A percentile compares a stretch with the other conserved stretches of the same genome.
Conservation (phyloP, 2,329 filamentous ascomycete genomes). For the Colletotrichum horii region DNA sequence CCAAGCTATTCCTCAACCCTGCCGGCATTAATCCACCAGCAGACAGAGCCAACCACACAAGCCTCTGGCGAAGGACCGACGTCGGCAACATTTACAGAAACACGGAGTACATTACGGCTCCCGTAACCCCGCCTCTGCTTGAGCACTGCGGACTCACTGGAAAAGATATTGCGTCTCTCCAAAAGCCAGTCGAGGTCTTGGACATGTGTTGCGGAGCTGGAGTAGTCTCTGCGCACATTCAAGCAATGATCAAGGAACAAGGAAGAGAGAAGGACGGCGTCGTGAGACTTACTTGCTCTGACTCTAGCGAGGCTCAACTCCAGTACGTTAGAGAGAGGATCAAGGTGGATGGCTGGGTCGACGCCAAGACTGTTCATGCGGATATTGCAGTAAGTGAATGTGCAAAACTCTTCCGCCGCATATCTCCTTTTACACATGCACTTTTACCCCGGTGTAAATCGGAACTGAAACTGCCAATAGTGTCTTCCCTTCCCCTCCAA, state of each 20-base stretch:
- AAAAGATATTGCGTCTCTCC: background rate
- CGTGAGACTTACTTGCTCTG: background rate
- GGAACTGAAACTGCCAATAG: background rate
- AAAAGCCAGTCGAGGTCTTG: background rate
- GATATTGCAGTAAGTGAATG: background rate
- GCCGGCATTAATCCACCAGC: background rate
- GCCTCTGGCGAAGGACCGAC: background rate
- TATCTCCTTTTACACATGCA: background rate
- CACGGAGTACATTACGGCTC: background rate
- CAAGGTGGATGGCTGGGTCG: background rate
- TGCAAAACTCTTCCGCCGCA: background rate
- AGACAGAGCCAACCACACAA: background rate
- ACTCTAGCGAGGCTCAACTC: background rate
- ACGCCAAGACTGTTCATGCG: background rate
- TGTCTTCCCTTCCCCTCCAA: background rate
- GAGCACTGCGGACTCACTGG: background rate
- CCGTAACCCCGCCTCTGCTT: background rate
- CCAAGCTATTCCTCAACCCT: background rate
- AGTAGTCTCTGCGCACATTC: background rate
- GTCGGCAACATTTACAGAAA: background rate
- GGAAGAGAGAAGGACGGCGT: background rate
- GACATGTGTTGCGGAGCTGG: conserved; percentile 8
- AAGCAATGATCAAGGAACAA: background rate
- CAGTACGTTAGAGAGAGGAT: background rate
- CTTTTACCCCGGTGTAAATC: background rate